phyloP scores from a whole-genome alignment of 495 filamentous ascomycete species.

The Peziza echinospora region DNA sequence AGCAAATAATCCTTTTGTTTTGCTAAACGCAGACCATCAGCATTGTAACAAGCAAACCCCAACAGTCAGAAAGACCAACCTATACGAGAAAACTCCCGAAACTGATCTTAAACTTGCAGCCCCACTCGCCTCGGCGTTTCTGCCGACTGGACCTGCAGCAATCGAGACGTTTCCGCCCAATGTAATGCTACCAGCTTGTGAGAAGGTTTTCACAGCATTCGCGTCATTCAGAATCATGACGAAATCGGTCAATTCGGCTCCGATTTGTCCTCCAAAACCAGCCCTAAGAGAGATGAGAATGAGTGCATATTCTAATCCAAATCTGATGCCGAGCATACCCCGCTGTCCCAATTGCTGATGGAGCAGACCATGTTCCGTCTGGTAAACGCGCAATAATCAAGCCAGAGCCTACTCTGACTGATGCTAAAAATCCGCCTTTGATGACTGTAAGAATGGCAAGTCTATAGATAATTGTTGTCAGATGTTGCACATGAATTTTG shows the following conservation, averaged over 20 bases:
- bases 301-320: neutral
- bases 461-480: slow-evolving; percentile 24
- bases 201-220: slow-evolving; percentile 79
- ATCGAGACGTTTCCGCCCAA: slow-evolving; percentile 92
- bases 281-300: slow-evolving; percentile 23
- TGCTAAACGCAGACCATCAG: slow-evolving; percentile 27
- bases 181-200: slow-evolving; percentile 68
- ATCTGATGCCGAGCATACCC: slow-evolving; percentile 25
- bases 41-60: slow-evolving; percentile 2
- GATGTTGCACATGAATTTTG: neutral
- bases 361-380: slow-evolving; percentile 83
- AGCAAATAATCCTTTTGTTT: slow-evolving; percentile 92
- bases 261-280: slow-evolving; percentile 91
- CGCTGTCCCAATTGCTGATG: slow-evolving; percentile 71
- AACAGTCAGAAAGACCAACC: slow-evolving; percentile 5
- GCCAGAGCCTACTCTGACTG: slow-evolving; percentile 77
- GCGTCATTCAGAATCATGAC: slow-evolving; percentile 96
- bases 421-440: slow-evolving; percentile 90
- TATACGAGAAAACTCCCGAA: slow-evolving; percentile 80
- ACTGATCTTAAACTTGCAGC: slow-evolving; percentile 79
- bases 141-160: slow-evolving; percentile 76
- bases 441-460: slow-evolving; percentile 86
- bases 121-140: slow-evolving; percentile 91
- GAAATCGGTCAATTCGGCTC: slow-evolving; percentile 93
- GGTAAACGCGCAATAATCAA: slow-evolving; percentile 81